A percentile compares a stretch with the other conserved stretches of the same genome.
These are phyloP conservation scores for Trichoderma atroviride DNA, from an alignment of 2,329 filamentous ascomycete species.

Conservation along the genomic window DNA sequence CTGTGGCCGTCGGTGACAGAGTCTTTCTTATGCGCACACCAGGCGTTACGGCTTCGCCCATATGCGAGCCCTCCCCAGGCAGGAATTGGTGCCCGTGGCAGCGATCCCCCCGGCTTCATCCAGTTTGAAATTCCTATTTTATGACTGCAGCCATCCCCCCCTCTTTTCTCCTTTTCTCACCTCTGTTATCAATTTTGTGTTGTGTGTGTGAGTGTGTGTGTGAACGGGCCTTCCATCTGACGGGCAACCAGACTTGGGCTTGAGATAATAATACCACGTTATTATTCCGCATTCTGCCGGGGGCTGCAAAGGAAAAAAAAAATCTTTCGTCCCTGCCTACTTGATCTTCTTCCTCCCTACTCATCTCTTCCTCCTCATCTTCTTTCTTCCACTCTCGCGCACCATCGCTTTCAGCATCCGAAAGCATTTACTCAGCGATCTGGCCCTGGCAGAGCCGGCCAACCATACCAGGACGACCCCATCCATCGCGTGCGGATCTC, in stretches of 20 bases:
- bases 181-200: slow-evolving; percentile 1
- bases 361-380: background rate
- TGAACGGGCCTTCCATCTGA: slow-evolving; percentile 28
- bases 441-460: slow-evolving; percentile 5
- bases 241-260: slow-evolving; percentile 16
- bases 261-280: slow-evolving; percentile 27
- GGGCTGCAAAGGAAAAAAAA: slow-evolving; percentile 15
- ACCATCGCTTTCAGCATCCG: background rate
- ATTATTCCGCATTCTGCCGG: slow-evolving; percentile 28
- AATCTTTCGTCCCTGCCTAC: slow-evolving; percentile 6
- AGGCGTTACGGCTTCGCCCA: slow-evolving; percentile 24
- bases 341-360: background rate
- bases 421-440: background rate
- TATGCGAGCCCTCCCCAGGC: slow-evolving; percentile 1
- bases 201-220: slow-evolving; percentile 13
- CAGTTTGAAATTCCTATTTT: background rate
- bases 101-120: slow-evolving; percentile 3
- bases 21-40: slow-evolving; percentile 14
- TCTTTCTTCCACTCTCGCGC: background rate
- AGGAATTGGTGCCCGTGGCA: slow-evolving; percentile 15
- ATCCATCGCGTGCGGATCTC: slow-evolving; percentile 11
- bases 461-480: background rate
- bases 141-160: slow-evolving; percentile 9
- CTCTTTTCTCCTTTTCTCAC: background rate
- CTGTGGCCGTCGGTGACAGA: background rate